Percentiles rank a stretch among this genome's conserved stretches.
These are phyloP conservation scores for Aureobasidium sp. DNA, from an alignment of 2,329 filamentous ascomycete species.

Conservation along the genomic window DNA sequence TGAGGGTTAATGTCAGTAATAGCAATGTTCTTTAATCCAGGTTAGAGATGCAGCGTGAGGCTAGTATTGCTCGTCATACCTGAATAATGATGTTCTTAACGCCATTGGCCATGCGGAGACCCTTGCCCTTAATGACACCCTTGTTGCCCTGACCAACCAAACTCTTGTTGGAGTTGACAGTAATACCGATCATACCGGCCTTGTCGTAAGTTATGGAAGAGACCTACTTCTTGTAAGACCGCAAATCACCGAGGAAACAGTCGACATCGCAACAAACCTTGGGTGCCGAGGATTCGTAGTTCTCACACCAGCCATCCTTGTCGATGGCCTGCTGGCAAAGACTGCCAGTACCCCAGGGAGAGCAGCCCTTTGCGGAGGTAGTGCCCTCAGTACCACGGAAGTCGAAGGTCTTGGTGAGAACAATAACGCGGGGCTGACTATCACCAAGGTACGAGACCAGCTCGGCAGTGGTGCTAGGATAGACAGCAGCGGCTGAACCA, in stretches of 20 bases:
- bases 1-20: slow-evolving; percentile 25
- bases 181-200: slow-evolving; percentile 37
- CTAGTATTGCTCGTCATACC: background rate
- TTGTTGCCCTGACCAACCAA: slow-evolving; percentile 28
- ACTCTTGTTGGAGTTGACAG: slow-evolving; percentile 30
- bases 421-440: slow-evolving; percentile 45
- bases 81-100: slow-evolving; percentile 27
- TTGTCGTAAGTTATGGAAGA: slow-evolving; percentile 37
- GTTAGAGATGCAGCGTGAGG: background rate
- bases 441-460: slow-evolving; percentile 52
- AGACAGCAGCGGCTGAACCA: slow-evolving; percentile 44
- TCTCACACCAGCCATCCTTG: slow-evolving; percentile 46
- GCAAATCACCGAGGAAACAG: too few relatives aligned
- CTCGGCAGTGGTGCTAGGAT: slow-evolving; percentile 46
- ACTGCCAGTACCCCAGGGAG: slow-evolving; percentile 47
- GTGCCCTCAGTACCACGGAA: slow-evolving; percentile 47
- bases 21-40: slow-evolving; percentile 23
- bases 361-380: slow-evolving; percentile 44
- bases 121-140: slow-evolving; percentile 31
- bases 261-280: background rate
- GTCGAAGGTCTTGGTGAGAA: slow-evolving; percentile 47
- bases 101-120: slow-evolving; percentile 25
- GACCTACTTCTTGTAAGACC: background rate
- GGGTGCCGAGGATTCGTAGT: slow-evolving; percentile 15
- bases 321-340: slow-evolving; percentile 49